Percentiles rank a stretch among this genome's conserved stretches.
Evolutionary conservation across 2,329 filamentous ascomycete species (phyloP).

Genomic region (Verticillium albo-atrum): DNA sequence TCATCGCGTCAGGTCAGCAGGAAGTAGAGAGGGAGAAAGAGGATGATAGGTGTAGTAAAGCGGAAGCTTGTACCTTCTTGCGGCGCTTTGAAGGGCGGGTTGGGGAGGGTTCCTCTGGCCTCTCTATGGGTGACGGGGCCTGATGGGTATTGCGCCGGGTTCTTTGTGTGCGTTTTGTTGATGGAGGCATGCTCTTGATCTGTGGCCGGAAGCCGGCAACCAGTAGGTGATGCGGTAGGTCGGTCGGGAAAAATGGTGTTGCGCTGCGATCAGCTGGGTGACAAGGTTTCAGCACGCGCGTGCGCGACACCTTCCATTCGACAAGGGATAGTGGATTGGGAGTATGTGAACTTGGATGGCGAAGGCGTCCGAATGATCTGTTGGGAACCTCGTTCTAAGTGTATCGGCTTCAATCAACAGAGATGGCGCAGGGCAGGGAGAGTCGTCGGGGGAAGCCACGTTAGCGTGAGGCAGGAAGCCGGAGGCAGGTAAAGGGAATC

Average conservation of each 20-base stretch:
- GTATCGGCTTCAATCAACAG: not conserved
- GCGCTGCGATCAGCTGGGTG: not conserved
- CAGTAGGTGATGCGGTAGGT: not conserved
- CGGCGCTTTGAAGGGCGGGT: constrained; percentile 60
- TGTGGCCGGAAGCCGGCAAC: not conserved
- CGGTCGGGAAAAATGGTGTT: not conserved
- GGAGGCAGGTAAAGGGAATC: not conserved
- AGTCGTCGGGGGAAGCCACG: not conserved
- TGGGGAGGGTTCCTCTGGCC: constrained; percentile 50
- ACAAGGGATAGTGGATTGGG: not conserved
- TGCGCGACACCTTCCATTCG: not conserved
- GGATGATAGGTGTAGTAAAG: constrained; percentile 9
- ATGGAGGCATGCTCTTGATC: constrained; percentile 27
- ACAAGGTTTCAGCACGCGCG: not conserved
- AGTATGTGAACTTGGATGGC: not conserved
- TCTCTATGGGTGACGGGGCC: constrained; percentile 25
- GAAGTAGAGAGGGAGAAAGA: constrained; percentile 6
- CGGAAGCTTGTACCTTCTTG: constrained; percentile 45
- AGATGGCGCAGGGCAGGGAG: not conserved
- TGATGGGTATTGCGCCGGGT: constrained; percentile 33
- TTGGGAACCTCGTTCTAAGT: not conserved
- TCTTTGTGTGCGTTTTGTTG: constrained; percentile 31
- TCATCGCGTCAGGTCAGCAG: constrained; percentile 9
- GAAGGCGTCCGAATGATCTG: not conserved
- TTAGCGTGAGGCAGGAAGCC: not conserved